A percentile compares a stretch with the other conserved stretches of the same genome.
Conservation (phyloP, 768 basidiomycete species). For the Lactifluus rugatus region DNA sequence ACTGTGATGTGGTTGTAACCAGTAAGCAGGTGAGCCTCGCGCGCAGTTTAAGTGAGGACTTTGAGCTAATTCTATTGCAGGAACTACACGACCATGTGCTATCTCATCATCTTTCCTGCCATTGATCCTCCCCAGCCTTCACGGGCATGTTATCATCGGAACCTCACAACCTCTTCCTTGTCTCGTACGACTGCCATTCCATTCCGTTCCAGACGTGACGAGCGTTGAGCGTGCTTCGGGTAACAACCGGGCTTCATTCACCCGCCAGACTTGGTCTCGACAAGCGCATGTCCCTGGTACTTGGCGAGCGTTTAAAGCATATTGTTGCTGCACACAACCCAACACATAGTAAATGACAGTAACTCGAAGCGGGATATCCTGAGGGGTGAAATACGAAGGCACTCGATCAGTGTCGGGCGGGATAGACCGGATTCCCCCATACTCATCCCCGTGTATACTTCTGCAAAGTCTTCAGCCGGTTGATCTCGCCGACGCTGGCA, state of each 20-base stretch:
- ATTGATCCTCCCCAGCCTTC: background rate
- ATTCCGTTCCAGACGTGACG: background rate
- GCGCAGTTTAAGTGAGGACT: background rate
- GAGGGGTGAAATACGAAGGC: background rate
- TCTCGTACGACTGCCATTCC: background rate
- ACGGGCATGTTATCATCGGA: background rate
- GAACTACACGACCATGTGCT: conserved; percentile 7
- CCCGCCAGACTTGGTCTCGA: background rate
- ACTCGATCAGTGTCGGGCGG: background rate
- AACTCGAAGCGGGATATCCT: too few relatives aligned
- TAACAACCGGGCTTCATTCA: background rate
- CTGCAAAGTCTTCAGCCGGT: background rate
- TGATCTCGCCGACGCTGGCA: background rate
- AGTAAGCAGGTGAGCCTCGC: conserved; percentile 2
- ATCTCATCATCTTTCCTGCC: conserved; percentile 12
- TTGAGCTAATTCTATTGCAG: background rate
- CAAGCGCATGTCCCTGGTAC: background rate
- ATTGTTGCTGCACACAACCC: background rate
- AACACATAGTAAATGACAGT: too few relatives aligned
- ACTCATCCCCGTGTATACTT: background rate
- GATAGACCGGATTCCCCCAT: background rate
- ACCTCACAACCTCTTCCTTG: background rate
- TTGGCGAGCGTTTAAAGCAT: background rate
- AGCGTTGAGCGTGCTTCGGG: background rate
- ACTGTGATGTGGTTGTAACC: background rate